Evolutionary conservation across 2,329 filamentous ascomycete species (phyloP).

Genomic region (Berkeleyomyces rouxiae): DNA sequence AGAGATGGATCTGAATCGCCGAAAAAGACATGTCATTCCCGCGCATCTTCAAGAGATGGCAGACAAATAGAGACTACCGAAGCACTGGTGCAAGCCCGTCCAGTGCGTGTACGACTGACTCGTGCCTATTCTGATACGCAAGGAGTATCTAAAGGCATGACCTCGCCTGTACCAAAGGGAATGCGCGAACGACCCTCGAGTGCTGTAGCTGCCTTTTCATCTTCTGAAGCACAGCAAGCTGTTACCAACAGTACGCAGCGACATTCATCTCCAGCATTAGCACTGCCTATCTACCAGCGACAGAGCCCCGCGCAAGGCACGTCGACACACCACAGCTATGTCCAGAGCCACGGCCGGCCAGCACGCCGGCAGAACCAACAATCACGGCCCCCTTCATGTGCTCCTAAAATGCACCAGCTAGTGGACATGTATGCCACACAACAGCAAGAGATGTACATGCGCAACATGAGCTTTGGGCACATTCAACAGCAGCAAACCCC

Average conservation of each 20-base stretch:
- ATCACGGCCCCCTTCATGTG: not conserved
- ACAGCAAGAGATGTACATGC: slow-evolving; percentile 1
- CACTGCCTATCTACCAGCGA: slow-evolving; percentile 10
- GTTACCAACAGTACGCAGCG: not conserved
- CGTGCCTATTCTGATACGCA: slow-evolving; percentile 16
- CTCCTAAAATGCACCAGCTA: slow-evolving; percentile 14
- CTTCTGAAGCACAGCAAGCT: slow-evolving; percentile 9
- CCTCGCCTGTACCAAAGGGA: not conserved
- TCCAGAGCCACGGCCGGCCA: slow-evolving; percentile 13
- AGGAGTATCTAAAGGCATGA: not conserved
- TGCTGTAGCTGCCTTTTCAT: not conserved
- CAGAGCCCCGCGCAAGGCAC: slow-evolving; percentile 14
- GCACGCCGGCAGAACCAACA: not conserved
- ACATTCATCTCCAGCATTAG: not conserved
- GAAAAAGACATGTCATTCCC: slow-evolving; percentile 9
- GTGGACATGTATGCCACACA: slow-evolving; percentile 16
- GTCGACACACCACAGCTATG: slow-evolving; percentile 14
- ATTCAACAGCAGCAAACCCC: not conserved
- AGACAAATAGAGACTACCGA: not conserved
- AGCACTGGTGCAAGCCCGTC: not conserved
- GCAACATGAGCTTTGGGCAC: not conserved
- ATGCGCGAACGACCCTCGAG: not conserved
- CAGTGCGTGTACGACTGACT: slow-evolving; percentile 1
- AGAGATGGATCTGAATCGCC: slow-evolving; percentile 5
- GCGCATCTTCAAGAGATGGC: not conserved